A percentile compares a stretch with the other conserved stretches of the same genome.
Conservation (phyloP, 345 rosid species). For the Pistacia integerrima region DNA sequence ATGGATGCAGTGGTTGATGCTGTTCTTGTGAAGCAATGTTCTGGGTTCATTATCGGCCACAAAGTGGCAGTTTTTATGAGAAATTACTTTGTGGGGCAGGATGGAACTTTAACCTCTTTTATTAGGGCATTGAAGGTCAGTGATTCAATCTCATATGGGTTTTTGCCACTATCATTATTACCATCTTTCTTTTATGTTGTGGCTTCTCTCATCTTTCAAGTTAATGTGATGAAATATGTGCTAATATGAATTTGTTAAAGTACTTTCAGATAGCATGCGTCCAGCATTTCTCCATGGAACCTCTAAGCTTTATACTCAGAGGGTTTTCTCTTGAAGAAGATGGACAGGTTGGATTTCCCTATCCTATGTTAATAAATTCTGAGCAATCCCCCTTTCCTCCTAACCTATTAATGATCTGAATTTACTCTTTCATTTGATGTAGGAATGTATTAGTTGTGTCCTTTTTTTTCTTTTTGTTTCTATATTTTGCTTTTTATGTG, state of each 20-base stretch:
- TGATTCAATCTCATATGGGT: constrained; percentile 17
- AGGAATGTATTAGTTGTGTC: not conserved
- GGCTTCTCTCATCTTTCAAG: constrained; percentile 11
- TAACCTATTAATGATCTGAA: not conserved
- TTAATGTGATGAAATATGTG: constrained; percentile 10
- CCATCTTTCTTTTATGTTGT: not conserved
- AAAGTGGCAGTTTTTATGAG: constrained; percentile 74
- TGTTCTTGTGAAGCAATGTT: constrained; percentile 71
- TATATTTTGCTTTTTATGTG: not conserved
- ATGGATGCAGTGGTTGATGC: constrained; percentile 85
- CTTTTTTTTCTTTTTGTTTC: not conserved
- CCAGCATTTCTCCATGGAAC: constrained; percentile 78
- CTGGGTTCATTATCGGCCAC: constrained; percentile 74
- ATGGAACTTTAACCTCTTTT: constrained; percentile 89
- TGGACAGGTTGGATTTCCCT: constrained; percentile 46
- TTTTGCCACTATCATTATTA: not conserved
- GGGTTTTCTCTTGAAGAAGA: constrained; percentile 50
- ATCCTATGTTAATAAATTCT: constrained; percentile 4
- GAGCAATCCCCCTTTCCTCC: not conserved
- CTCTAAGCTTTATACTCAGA: constrained; percentile 61
- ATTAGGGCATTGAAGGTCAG: constrained; percentile 84
- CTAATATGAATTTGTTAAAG: constrained; percentile 21
- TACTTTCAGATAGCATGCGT: constrained; percentile 77
- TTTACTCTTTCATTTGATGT: not conserved
- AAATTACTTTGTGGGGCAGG: constrained; percentile 73